phyloP scores from a whole-genome alignment of 169 alveolate genomes.

The Cryptosporidium canis region DNA sequence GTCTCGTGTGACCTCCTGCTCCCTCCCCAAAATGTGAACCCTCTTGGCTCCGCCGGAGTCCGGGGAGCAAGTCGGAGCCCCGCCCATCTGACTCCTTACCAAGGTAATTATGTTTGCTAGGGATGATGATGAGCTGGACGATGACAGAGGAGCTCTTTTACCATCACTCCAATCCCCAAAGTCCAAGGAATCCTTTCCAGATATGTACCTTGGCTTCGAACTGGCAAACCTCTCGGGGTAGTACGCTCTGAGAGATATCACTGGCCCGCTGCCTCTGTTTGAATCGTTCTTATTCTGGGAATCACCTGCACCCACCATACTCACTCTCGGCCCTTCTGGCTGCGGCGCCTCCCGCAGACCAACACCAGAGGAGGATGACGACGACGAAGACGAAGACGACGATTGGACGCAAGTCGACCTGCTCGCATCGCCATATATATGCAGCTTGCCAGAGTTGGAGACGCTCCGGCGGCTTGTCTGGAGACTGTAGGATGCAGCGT shows the following conservation, averaged over 20 bases:
- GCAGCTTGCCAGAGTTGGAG: background rate
- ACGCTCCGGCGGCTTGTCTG: background rate
- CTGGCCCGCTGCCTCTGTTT: conserved; percentile 19
- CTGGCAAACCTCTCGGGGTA: conserved; percentile 29
- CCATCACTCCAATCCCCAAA: background rate
- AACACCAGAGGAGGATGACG: background rate
- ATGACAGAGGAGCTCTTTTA: background rate
- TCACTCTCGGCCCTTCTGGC: background rate
- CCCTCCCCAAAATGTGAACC: conserved; percentile 33
- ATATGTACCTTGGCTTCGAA: conserved; percentile 35
- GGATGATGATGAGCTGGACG: background rate
- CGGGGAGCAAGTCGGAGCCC: background rate
- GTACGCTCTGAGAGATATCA: conserved; percentile 37
- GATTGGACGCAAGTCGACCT: background rate
- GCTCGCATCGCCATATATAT: conserved; percentile 37
- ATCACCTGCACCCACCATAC: background rate
- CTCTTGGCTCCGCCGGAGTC: conserved; percentile 4
- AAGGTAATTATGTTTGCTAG: conserved; percentile 45
- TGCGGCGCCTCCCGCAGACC: background rate
- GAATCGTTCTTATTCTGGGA: background rate
- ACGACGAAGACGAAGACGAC: background rate
- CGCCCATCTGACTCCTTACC: conserved; percentile 33
- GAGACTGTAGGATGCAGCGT: background rate
- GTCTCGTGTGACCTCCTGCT: background rate
- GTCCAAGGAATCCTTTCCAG: background rate